These are phyloP conservation scores for Penicillium steckii DNA, from an alignment of 495 filamentous ascomycete genomes.

Conservation along the genomic window DNA sequence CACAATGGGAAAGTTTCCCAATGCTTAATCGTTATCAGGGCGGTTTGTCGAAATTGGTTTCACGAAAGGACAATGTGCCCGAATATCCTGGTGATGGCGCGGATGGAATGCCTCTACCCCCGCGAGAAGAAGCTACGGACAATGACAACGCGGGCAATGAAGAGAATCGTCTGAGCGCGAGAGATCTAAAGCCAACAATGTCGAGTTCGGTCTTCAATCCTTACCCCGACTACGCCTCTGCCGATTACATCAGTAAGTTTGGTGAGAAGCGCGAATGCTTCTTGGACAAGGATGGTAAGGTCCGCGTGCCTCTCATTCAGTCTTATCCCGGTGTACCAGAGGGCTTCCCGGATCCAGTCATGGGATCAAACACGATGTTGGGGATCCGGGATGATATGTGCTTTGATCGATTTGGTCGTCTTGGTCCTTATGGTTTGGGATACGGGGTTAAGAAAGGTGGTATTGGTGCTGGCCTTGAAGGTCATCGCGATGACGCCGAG, in stretches of 20 bases:
- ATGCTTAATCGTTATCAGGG: slow-evolving; percentile 85
- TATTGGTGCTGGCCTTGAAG: slow-evolving; percentile 75
- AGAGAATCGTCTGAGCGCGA: slow-evolving; percentile 19
- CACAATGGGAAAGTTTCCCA: slow-evolving; percentile 76
- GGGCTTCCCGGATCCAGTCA: slow-evolving; percentile 78
- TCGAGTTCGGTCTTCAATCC: slow-evolving; percentile 63
- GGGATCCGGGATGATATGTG: slow-evolving; percentile 84
- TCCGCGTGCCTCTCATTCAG: slow-evolving; percentile 65
- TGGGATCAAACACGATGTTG: slow-evolving; percentile 79
- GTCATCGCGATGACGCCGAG: slow-evolving; percentile 72
- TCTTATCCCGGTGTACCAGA: slow-evolving; percentile 70
- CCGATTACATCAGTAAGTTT: slow-evolving; percentile 57
- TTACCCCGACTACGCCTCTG: slow-evolving; percentile 64
- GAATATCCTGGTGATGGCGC: slow-evolving; percentile 67
- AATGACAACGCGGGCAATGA: slow-evolving; percentile 18
- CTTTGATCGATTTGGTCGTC: slow-evolving; percentile 87
- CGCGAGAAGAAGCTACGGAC: slow-evolving; percentile 4
- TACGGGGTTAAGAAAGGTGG: slow-evolving; percentile 77
- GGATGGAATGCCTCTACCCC: slow-evolving; percentile 23
- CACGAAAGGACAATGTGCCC: slow-evolving; percentile 59
- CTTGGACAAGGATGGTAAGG: slow-evolving; percentile 58
- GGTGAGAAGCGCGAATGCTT: slow-evolving; percentile 73
- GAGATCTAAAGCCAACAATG: slow-evolving; percentile 28
- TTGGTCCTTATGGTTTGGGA: slow-evolving; percentile 87
- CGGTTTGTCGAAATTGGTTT: slow-evolving; percentile 66